Conservation (phyloP, 495 filamentous ascomycete genomes). For the Thermochaetoides thermophila region DNA sequence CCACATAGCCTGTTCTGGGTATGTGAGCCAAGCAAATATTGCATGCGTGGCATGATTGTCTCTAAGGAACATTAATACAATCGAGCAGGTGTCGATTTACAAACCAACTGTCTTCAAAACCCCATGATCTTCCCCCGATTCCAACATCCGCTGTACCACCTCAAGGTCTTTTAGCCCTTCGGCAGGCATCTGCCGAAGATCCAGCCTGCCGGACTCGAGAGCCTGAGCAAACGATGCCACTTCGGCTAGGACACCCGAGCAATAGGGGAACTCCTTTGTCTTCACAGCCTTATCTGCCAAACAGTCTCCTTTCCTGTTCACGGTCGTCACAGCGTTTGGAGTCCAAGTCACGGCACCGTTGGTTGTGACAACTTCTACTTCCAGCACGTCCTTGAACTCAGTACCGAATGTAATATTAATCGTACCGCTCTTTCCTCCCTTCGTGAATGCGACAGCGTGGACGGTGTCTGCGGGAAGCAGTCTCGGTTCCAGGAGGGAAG, state of each 20-base stretch:
- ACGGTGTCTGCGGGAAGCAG: constrained; percentile 62
- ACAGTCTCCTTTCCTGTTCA: constrained; percentile 16
- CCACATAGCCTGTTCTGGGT: too few relatives aligned
- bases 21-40: too few relatives aligned
- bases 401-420: constrained; percentile 53
- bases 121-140: constrained; percentile 42
- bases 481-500: constrained; percentile 40
- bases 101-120: constrained; percentile 8
- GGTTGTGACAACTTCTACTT: constrained; percentile 39
- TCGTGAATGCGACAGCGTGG: constrained; percentile 43
- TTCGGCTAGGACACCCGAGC: constrained; percentile 49
- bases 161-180: constrained; percentile 59
- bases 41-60: too few relatives aligned
- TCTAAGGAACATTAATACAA: too few relatives aligned
- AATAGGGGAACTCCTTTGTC: constrained; percentile 38
- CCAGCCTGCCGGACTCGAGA: constrained; percentile 29
- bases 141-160: constrained; percentile 47
- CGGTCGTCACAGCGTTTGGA: constrained; percentile 19
- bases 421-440: constrained; percentile 42
- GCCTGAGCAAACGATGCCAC: constrained; percentile 47
- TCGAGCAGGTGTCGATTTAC: too few relatives aligned
- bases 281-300: constrained; percentile 18
- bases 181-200: constrained; percentile 42
- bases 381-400: constrained; percentile 32
- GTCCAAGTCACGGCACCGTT: constrained; percentile 34